Conservation (phyloP, 2,329 filamentous ascomycete species). For the Cadophora sp. region DNA sequence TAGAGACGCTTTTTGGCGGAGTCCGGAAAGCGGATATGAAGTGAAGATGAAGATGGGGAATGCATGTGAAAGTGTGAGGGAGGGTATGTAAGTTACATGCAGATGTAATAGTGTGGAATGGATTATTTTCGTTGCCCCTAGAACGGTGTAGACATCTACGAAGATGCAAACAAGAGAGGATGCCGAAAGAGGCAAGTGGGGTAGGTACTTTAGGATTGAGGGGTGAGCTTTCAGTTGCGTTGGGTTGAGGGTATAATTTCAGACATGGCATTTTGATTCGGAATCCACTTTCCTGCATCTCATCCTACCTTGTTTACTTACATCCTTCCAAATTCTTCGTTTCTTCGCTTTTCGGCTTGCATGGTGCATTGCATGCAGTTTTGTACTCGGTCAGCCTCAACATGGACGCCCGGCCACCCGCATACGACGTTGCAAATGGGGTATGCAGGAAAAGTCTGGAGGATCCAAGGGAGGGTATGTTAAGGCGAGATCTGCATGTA, state of each 20-base stretch:
- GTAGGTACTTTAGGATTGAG: background rate
- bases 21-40: background rate
- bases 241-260: background rate
- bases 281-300: background rate
- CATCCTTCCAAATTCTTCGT: background rate
- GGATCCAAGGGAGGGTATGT: background rate
- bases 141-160: background rate
- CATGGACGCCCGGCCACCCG: too few relatives aligned
- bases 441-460: too few relatives aligned
- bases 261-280: background rate
- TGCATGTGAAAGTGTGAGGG: background rate
- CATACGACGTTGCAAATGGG: background rate
- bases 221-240: background rate
- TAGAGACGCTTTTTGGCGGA: constrained; percentile 7
- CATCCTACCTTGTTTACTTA: background rate
- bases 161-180: background rate
- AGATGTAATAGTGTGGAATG: background rate
- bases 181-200: background rate
- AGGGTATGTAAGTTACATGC: background rate
- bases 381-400: background rate
- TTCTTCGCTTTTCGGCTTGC: background rate
- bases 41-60: background rate
- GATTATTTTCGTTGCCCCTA: background rate
- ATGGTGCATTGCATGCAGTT: background rate
- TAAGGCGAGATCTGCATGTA: constrained; percentile 5